Conservation (phyloP, 208 protist genomes). For the Trypanosoma vivax region DNA sequence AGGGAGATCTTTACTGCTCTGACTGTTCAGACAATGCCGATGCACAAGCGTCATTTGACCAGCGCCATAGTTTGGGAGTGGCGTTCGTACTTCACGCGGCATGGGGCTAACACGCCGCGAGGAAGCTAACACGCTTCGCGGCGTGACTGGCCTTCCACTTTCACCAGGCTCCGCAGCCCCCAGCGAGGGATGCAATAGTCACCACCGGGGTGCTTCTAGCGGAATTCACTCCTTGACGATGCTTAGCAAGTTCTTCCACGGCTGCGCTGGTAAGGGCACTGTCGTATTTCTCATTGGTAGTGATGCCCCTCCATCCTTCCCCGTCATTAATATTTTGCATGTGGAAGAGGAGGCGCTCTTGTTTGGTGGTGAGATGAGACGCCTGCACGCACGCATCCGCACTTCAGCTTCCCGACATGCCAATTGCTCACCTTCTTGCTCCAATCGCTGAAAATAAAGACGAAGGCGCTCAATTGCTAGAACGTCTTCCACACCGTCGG, state of each 20-base stretch:
- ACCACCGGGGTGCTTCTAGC: no score
- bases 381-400: no score
- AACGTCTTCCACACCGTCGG: constrained; percentile 1
- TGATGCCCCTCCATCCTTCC: no score
- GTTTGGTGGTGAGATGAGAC: no score
- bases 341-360: no score
- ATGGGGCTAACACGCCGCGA: constrained; percentile 15
- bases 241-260: no score
- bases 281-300: no score
- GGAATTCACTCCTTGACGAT: no score
- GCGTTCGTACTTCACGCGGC: constrained; percentile 6
- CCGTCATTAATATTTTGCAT: no score
- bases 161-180: not conserved
- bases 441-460: constrained; percentile 1
- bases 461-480: constrained; percentile 1
- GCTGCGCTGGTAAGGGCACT: no score
- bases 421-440: not conserved
- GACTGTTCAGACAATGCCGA: no score
- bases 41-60: not conserved
- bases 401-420: not conserved
- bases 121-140: not conserved
- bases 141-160: not conserved
- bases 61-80: not conserved
- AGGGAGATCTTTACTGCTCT: not conserved
- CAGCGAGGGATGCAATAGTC: no score